phyloP scores from a whole-genome alignment of 495 filamentous ascomycete genomes.

The Annulohypoxylon nitens region DNA sequence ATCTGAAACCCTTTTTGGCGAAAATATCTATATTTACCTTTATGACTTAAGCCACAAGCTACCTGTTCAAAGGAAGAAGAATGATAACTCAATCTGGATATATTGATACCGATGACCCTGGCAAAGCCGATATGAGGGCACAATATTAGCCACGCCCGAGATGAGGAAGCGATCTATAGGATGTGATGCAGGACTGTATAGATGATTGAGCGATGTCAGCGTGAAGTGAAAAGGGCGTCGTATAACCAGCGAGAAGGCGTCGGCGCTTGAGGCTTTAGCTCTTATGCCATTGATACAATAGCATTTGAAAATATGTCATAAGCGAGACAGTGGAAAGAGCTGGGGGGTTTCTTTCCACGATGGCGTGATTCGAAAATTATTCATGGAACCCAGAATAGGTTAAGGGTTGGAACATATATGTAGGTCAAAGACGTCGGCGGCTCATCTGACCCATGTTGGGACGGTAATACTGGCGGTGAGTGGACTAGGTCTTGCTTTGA shows the following conservation, averaged over 20 bases:
- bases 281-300: not conserved
- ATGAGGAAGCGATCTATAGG: not conserved
- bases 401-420: not conserved
- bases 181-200: not conserved
- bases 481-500: not conserved
- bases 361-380: not conserved
- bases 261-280: not conserved
- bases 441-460: not conserved
- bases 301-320: not conserved
- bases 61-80: not conserved
- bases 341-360: not conserved
- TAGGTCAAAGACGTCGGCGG: not conserved
- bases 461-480: not conserved
- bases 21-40: not conserved
- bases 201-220: not conserved
- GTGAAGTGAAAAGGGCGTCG: not conserved
- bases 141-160: not conserved
- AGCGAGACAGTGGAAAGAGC: not conserved
- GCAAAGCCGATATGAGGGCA: not conserved
- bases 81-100: not conserved
- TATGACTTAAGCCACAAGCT: not conserved
- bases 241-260: not conserved
- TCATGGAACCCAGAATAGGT: not conserved
- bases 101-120: not conserved
- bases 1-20: not conserved